Evolutionary conservation across 208 protist genomes (phyloP).

Genomic region (Balamuthia mandrillaris): DNA sequence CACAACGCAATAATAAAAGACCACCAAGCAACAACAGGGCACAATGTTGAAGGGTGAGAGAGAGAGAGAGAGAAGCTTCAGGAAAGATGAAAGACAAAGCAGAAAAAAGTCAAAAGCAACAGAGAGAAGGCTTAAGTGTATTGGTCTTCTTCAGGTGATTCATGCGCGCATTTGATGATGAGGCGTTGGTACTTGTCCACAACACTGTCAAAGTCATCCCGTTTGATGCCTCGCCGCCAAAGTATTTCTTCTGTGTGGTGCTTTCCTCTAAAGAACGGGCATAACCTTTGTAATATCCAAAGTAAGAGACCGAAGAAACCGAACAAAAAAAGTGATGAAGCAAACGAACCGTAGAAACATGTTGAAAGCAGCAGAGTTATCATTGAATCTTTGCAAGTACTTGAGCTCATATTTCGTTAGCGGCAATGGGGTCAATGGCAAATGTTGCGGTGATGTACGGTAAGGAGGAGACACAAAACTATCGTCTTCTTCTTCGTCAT

Average conservation of each 20-base stretch:
- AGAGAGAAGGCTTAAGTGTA: too few relatives aligned
- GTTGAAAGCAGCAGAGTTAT: neutral
- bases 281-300: neutral
- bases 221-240: neutral
- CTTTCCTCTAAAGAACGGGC: neutral
- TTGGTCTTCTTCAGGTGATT: neutral
- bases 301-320: neutral
- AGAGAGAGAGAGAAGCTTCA: too few relatives aligned
- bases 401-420: neutral
- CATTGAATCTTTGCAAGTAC: slow-evolving; percentile 2
- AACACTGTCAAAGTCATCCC: neutral
- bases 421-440: neutral
- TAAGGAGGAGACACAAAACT: too few relatives aligned
- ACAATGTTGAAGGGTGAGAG: too few relatives aligned
- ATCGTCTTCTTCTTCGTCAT: too few relatives aligned
- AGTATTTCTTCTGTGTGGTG: slow-evolving; percentile 10
- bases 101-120: too few relatives aligned
- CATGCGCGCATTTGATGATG: neutral
- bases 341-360: neutral
- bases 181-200: slow-evolving; percentile 15
- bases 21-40: too few relatives aligned
- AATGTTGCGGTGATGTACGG: too few relatives aligned
- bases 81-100: too few relatives aligned
- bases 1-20: too few relatives aligned
- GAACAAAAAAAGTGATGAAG: neutral